Evolutionary conservation across 2,329 filamentous ascomycete species (phyloP).

Genomic region (Epichloe glyceriae): DNA sequence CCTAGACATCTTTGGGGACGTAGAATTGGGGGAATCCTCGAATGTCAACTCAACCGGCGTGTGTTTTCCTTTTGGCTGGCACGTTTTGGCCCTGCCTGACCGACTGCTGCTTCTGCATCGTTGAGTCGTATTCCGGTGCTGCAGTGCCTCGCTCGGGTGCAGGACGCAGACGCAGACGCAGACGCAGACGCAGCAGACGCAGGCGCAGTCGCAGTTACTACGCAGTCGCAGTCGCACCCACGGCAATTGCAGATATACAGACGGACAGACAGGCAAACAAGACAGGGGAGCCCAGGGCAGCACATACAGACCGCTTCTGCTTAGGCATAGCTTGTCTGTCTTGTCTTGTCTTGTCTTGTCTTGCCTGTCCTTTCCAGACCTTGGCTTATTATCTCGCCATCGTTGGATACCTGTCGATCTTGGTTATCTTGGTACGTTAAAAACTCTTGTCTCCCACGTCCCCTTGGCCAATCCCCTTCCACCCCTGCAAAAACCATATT

Average conservation of each 20-base stretch:
- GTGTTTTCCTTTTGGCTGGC: background rate
- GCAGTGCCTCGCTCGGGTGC: background rate
- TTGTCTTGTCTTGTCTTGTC: background rate
- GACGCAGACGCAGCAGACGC: background rate
- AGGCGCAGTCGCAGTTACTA: background rate
- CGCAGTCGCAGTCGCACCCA: background rate
- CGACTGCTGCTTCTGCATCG: background rate
- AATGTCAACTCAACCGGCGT: background rate
- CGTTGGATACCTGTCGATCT: background rate
- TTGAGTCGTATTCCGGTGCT: background rate
- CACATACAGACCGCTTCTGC: background rate
- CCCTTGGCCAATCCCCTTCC: background rate
- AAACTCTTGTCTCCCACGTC: background rate
- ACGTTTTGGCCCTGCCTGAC: background rate
- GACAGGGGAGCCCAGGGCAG: too few relatives aligned
- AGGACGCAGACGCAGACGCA: background rate
- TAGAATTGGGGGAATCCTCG: background rate
- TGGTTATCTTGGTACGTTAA: too few relatives aligned
- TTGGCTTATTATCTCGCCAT: constrained; percentile 2
- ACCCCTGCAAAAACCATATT: background rate
- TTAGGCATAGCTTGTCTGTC: background rate
- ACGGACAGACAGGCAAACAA: background rate
- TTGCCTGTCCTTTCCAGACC: background rate
- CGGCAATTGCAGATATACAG: background rate
- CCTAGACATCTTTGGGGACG: background rate